Evolutionary conservation across 805 yeast genomes (phyloP), one percentile per base, ranked within the genome.

Genomic region (Saturnispora sekii): DNA sequence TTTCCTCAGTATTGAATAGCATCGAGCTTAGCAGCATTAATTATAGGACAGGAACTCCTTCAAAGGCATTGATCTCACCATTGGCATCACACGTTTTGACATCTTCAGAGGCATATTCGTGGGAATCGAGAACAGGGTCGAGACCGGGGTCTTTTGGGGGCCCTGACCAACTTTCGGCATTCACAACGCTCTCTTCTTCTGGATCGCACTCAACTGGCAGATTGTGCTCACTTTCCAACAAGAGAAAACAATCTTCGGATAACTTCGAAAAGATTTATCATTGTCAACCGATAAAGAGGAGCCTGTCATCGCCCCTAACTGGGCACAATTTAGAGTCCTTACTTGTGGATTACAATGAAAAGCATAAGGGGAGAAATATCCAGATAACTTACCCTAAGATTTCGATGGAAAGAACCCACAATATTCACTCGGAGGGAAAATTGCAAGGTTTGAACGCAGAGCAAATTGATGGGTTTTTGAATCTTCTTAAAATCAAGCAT

Each of bases 211-310:
- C 26, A 21, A 5, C 26, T 8, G 6, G 8, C 8, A 21, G 26
- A 21, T 21, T 21, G 7, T 21, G 26, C 6, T 5, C 26, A 21
- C 8, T 4, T 6, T 21, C 26, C 7, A 21, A 21, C 26, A 21
- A 21, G 7, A 21, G 26, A 21, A 21, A 21, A 21, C 26, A 6
- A 21, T 21, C 21, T 18, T 18, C 26, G 26, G 37, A 11, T 14
- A 12, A n/a, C 37, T 34, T 16, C 12, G 17, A 18, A 5, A 32
- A 40, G 11, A 32, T 40, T 5, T 10, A 30, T 21, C 43, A 40
- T 11, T 40, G 43, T 10, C 43, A 26, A 15, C 43, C 43, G 14
- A 26, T 26, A 8, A 40, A 40, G 30, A 30, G 36, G 17, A 34
- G 12, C 15, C 2, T 18, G 5, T 34, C 18, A 1, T 34, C 37